Base-by-base conservation (phyloP, 2,329 filamentous ascomycete genomes). In the Penicillium sp. region DNA sequence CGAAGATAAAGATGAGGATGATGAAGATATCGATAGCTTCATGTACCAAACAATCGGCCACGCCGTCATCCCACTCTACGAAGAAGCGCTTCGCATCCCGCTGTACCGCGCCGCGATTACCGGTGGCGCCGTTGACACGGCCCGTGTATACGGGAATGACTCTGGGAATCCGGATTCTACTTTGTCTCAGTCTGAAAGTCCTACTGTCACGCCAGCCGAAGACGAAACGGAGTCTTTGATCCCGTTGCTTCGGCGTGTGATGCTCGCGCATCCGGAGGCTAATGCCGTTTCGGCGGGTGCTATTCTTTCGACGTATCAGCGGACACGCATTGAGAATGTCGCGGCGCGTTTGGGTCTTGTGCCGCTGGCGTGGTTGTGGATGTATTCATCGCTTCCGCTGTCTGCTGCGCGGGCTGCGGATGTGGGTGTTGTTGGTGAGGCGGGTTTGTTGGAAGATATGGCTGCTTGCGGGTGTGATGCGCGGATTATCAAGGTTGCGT, bases 41-140 rank as follows among this genome's bases (percentile, higher is more conserved):
- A 98, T 98, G 92, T 98, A 96, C 71, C 92, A 98, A 71, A 98
- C 92, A 2, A 85, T 95, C 43, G 92, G 92, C 9, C 87, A 96
- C 65, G 75, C 79, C 41, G 71, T 95, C 12, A 82, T 96, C 40
- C 87, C 89, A 2, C 74, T 95, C 11, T 96, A 95, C 60, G 80
- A 82, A 43, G 65, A 76, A 32, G 88, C 86, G 22, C 80, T 95
- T 1, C 79, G 75, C 0, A 72, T 96, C 22, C 90, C 90, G 15
- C 73, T 98, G 2, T 95, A 92, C 64, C 81, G 92, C 13, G 77
- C 82, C 51, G 70, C 79, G 36, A 95, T 96, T 51, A 59, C 64
- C 1, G 92, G 90, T 27, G 70, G 67, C 4, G 84, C 86, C 1
- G 73, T 84, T 14, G 79, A 87, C 54, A 79, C 77, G 25, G 76